phyloP scores from a whole-genome alignment of 1,284 basidiomycete species.

The Mycena sp. region DNA sequence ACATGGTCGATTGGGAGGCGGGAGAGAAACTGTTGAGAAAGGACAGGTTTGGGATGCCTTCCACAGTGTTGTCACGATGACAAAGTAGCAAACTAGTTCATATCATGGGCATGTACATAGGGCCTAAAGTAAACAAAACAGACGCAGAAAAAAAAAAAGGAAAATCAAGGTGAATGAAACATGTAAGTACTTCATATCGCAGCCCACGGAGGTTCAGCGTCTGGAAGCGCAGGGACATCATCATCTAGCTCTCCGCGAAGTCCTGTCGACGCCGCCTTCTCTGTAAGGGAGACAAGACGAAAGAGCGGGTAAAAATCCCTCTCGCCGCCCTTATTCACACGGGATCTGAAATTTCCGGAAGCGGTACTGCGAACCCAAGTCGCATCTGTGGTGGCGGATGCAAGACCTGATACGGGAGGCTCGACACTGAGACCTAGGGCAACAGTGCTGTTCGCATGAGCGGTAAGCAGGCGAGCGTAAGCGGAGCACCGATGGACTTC shows the following conservation, averaged over 20 bases:
- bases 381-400: constrained; percentile 15
- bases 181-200: too few species aligned
- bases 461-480: constrained; percentile 40
- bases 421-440: constrained; percentile 37
- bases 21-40: too few species aligned
- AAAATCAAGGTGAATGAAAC: too few species aligned
- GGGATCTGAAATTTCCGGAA: constrained; percentile 39
- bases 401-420: constrained; percentile 25
- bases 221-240: constrained; percentile 33
- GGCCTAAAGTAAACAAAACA: too few species aligned
- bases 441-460: constrained; percentile 28
- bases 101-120: too few species aligned
- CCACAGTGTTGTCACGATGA: too few species aligned
- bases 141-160: too few species aligned
- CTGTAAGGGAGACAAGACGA: constrained; percentile 37
- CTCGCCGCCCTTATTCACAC: constrained; percentile 32
- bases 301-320: constrained; percentile 40
- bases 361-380: constrained; percentile 37
- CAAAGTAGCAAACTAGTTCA: too few species aligned
- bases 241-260: constrained; percentile 31
- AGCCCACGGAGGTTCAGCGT: constrained; percentile 40
- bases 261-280: constrained; percentile 30
- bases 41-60: too few species aligned
- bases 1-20: too few species aligned
- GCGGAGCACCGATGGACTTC: constrained; percentile 42